A percentile compares a stretch with the other conserved stretches of the same genome.
phyloP scores from a whole-genome alignment of 2,329 filamentous ascomycete genomes.

The Elsinoe australis region DNA sequence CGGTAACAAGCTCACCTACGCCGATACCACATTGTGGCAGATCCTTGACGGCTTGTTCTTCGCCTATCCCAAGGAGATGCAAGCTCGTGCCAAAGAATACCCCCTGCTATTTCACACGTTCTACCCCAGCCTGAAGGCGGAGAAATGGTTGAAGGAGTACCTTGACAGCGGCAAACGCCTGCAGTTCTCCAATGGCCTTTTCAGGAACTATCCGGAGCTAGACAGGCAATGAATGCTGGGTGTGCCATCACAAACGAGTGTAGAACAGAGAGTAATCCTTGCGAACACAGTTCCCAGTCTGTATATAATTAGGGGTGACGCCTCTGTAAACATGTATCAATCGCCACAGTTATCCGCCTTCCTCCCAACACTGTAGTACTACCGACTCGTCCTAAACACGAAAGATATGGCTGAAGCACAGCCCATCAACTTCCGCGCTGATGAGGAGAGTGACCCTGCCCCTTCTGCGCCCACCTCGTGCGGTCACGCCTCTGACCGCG shows the following conservation, averaged over 20 bases:
- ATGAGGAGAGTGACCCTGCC: neutral
- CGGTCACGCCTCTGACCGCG: neutral
- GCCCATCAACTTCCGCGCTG: constrained; percentile 3
- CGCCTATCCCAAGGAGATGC: constrained; percentile 63
- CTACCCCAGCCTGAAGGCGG: constrained; percentile 54
- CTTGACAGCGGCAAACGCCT: constrained; percentile 56
- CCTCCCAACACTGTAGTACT: too few species aligned
- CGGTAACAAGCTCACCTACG: constrained; percentile 58
- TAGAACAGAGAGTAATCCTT: neutral
- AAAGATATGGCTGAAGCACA: neutral
- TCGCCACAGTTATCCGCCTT: too few species aligned
- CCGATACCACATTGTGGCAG: constrained; percentile 67
- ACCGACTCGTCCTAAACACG: too few species aligned
- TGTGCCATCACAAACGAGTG: neutral
- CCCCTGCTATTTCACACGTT: constrained; percentile 53
- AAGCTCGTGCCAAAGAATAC: constrained; percentile 51
- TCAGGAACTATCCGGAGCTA: constrained; percentile 64
- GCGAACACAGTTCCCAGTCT: too few species aligned
- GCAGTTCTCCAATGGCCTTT: constrained; percentile 59
- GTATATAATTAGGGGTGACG: too few species aligned
- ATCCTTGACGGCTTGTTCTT: constrained; percentile 50
- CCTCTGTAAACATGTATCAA: too few species aligned
- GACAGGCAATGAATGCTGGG: constrained; percentile 42
- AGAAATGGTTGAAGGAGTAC: constrained; percentile 61
- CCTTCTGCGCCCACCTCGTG: neutral